phyloP scores from a whole-genome alignment of 805 yeast species.

The Lipomyces kockii region DNA sequence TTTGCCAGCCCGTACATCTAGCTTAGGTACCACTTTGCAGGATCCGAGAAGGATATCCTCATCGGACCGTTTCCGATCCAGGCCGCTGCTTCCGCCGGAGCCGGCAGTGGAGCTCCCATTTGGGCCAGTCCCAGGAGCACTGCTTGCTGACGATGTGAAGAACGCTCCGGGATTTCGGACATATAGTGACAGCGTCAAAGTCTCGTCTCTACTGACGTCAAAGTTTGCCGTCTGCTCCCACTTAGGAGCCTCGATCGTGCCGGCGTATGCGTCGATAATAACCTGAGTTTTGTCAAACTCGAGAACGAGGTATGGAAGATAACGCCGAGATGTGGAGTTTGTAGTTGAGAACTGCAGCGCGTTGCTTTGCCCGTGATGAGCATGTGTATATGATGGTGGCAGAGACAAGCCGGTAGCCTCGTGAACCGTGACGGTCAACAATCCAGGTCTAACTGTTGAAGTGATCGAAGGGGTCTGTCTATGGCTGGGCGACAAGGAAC shows the following conservation, averaged over 20 bases:
- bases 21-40: conserved; percentile 62
- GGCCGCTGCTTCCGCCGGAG: background rate
- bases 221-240: conserved; percentile 91
- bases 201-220: conserved; percentile 76
- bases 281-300: conserved; percentile 96
- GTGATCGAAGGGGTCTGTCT: conserved; percentile 31
- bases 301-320: conserved; percentile 80
- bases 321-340: conserved; percentile 43
- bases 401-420: conserved; percentile 68
- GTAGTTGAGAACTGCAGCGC: conserved; percentile 17
- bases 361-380: conserved; percentile 29
- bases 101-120: conserved; percentile 42
- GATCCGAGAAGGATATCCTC: conserved; percentile 81
- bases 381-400: conserved; percentile 51
- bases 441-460: conserved; percentile 59
- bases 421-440: conserved; percentile 76
- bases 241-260: conserved; percentile 73
- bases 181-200: conserved; percentile 75
- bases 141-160: conserved; percentile 38
- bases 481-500: conserved; percentile 20
- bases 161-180: conserved; percentile 63
- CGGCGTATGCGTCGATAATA: conserved; percentile 82
- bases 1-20: conserved; percentile 48
- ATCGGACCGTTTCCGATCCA: conserved; percentile 38
- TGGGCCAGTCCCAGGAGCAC: conserved; percentile 53